Evolutionary conservation across 495 filamentous ascomycete genomes (phyloP).

Genomic region (Mycothermus thermophilus): DNA sequence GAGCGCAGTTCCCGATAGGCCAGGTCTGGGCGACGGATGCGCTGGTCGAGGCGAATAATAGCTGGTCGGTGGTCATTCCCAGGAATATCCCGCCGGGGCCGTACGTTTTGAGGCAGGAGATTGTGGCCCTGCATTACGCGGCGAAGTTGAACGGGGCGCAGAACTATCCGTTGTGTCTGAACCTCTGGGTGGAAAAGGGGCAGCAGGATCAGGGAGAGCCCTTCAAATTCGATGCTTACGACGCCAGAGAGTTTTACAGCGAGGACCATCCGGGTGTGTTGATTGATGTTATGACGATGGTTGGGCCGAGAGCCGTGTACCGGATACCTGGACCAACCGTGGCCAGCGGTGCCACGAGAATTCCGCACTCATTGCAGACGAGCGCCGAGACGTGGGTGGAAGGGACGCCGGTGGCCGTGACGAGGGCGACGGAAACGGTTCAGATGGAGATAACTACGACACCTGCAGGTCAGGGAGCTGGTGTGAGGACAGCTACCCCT

Average conservation of each 20-base stretch:
- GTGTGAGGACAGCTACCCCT: not conserved
- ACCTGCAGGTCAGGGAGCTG: not conserved
- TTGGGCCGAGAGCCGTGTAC: conserved; percentile 37
- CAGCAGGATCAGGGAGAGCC: conserved; percentile 23
- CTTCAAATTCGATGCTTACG: conserved; percentile 22
- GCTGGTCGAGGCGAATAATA: conserved; percentile 50
- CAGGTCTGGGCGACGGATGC: conserved; percentile 51
- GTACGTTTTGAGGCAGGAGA: conserved; percentile 63
- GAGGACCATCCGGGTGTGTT: conserved; percentile 22
- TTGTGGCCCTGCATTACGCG: conserved; percentile 59
- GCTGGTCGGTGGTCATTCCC: conserved; percentile 50
- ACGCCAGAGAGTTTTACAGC: conserved; percentile 21
- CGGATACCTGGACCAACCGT: conserved; percentile 40
- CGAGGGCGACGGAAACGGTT: conserved; percentile 9
- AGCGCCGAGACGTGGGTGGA: conserved; percentile 5
- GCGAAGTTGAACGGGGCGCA: conserved; percentile 45
- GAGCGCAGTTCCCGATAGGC: conserved; percentile 27
- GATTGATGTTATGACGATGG: conserved; percentile 29
- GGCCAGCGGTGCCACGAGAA: conserved; percentile 21
- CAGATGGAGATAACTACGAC: conserved; percentile 5
- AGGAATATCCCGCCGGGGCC: conserved; percentile 42
- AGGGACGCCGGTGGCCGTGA: conserved; percentile 16
- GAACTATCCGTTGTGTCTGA: conserved; percentile 61
- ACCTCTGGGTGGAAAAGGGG: conserved; percentile 27
- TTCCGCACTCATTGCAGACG: conserved; percentile 7